Evolutionary conservation across 257 asterid genomes (phyloP).

Genomic region (Linderniella brevidens): DNA sequence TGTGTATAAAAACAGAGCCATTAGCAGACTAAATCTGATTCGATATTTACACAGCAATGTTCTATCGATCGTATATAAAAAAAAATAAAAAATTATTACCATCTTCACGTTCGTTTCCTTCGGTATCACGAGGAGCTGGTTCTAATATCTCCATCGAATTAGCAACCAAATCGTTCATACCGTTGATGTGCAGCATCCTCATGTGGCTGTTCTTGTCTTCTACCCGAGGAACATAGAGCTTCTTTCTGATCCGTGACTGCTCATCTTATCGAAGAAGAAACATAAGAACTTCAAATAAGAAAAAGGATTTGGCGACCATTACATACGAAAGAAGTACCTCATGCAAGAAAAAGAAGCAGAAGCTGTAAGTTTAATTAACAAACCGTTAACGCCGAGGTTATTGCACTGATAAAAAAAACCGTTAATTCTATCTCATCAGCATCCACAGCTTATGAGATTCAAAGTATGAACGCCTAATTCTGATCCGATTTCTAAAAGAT

Average conservation of each 20-base stretch:
- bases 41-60: background rate
- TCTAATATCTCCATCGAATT: constrained; percentile 88
- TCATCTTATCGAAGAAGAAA: constrained; percentile 26
- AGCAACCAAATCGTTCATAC: constrained; percentile 66
- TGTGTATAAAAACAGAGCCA: constrained; percentile 4
- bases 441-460: too few species aligned
- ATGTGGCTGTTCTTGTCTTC: constrained; percentile 88
- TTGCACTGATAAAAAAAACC: too few species aligned
- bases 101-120: constrained; percentile 78
- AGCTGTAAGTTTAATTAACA: constrained; percentile 1
- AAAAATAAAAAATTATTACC: constrained; percentile 26
- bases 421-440: too few species aligned
- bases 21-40: constrained; percentile 5
- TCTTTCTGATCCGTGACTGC: constrained; percentile 34
- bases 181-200: constrained; percentile 78
- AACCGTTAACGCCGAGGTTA: too few species aligned
- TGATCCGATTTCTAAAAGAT: too few species aligned
- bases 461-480: too few species aligned
- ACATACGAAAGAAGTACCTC: background rate
- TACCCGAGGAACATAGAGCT: constrained; percentile 83
- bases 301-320: background rate
- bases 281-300: constrained; percentile 8
- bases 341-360: background rate
- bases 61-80: constrained; percentile 1
- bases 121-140: constrained; percentile 53